A percentile compares a stretch with the other conserved stretches of the same genome.
Evolutionary conservation across 1,284 basidiomycete species (phyloP).

Genomic region (Naganishia sp.): DNA sequence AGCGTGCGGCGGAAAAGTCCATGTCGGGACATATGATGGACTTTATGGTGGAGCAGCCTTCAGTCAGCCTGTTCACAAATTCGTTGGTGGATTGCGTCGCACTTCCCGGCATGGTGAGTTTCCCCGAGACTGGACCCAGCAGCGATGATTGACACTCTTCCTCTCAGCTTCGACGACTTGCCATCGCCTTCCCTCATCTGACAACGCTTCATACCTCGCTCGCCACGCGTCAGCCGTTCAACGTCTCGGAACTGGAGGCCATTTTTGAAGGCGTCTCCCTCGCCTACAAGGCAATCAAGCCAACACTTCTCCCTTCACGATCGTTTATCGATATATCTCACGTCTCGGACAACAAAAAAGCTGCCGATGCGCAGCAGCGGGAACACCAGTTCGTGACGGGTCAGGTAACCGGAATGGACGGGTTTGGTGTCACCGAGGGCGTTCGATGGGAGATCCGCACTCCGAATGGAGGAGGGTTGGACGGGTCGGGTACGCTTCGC

Average conservation of each 20-base stretch:
- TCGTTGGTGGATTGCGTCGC: slow-evolving; percentile 1
- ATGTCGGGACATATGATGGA: slow-evolving; percentile 26
- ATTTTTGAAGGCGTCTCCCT: not conserved
- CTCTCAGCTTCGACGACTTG: slow-evolving; percentile 6
- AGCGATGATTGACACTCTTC: not conserved
- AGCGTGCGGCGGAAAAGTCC: slow-evolving; percentile 14
- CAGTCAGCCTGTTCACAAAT: slow-evolving; percentile 2
- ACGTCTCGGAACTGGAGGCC: not conserved
- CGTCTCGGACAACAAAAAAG: slow-evolving; percentile 3
- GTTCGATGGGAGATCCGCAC: slow-evolving; percentile 11
- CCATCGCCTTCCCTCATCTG: slow-evolving; percentile 6
- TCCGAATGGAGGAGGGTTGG: slow-evolving; percentile 3
- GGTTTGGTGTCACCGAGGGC: slow-evolving; percentile 16
- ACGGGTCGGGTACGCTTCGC: slow-evolving; percentile 4
- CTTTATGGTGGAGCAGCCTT: slow-evolving; percentile 10
- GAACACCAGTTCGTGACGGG: slow-evolving; percentile 14
- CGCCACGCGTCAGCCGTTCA: slow-evolving; percentile 2
- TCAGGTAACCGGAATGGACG: slow-evolving; percentile 27
- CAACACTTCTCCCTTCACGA: not conserved
- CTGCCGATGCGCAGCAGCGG: not conserved
- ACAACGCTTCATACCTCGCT: slow-evolving; percentile 13
- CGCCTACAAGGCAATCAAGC: slow-evolving; percentile 3
- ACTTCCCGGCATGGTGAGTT: slow-evolving; percentile 13
- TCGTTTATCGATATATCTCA: slow-evolving; percentile 16
- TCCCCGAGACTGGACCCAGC: not conserved